These are phyloP conservation scores for Solanum sitiens DNA, from an alignment of 257 asterid species.

Conservation along the genomic window DNA sequence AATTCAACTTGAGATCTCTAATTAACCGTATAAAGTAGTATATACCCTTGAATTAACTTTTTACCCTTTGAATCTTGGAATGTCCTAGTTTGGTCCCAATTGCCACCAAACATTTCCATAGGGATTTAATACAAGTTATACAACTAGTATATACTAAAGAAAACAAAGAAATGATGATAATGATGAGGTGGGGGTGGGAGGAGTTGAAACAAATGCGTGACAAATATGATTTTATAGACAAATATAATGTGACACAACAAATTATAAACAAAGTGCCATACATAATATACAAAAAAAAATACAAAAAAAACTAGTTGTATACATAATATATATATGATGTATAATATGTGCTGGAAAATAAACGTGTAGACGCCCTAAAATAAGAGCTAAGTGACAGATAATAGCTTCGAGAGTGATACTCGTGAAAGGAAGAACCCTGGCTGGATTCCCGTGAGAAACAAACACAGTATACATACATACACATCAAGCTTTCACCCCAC, in stretches of 20 bases:
- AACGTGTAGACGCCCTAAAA: slow-evolving; percentile 18
- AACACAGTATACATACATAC: slow-evolving; percentile 10
- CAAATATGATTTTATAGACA: not conserved
- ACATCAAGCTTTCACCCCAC: not conserved
- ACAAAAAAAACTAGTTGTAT: not conserved
- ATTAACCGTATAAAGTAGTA: not conserved
- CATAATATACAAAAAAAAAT: not conserved
- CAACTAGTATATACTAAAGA: not conserved
- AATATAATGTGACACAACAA: not conserved
- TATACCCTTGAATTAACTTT: not conserved
- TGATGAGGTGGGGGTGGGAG: not conserved
- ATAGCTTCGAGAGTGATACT: slow-evolving; percentile 7
- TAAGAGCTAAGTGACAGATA: not conserved
- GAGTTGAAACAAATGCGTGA: not conserved
- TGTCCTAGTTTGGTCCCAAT: not conserved
- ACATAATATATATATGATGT: not conserved
- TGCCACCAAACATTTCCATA: not conserved
- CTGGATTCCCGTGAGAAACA: slow-evolving; percentile 23
- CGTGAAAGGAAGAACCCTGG: slow-evolving; percentile 13
- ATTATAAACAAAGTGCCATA: not conserved
- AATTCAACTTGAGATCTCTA: not conserved
- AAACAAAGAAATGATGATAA: not conserved
- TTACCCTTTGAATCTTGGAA: not conserved
- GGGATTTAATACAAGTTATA: not conserved
- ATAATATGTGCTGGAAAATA: slow-evolving; percentile 1